phyloP scores from a whole-genome alignment of 768 basidiomycete species.

The Russula dissimulans region DNA sequence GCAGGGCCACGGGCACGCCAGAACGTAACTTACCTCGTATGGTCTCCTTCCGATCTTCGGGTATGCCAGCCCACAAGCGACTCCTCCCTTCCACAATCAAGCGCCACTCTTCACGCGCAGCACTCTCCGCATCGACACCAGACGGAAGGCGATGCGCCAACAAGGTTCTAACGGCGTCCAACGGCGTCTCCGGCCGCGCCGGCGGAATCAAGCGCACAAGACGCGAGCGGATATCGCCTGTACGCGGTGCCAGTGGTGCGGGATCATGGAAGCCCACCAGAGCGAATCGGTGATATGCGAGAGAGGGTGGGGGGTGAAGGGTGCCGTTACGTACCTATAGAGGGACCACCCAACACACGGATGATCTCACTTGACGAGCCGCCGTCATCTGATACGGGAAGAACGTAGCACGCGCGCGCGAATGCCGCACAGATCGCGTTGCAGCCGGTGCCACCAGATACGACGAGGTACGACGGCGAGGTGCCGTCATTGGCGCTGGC shows the following conservation, averaged over 20 bases:
- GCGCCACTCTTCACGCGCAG: conserved; percentile 85
- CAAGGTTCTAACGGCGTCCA: conserved; percentile 66
- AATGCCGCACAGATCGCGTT: conserved; percentile 89
- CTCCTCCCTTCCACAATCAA: conserved; percentile 86
- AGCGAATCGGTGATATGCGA: neutral
- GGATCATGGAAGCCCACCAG: neutral
- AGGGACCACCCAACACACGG: conserved; percentile 80
- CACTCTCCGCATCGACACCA: conserved; percentile 47
- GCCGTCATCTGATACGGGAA: conserved; percentile 94
- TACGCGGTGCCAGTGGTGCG: neutral
- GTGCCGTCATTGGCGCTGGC: neutral
- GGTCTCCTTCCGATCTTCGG: conserved; percentile 82
- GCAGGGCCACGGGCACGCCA: neutral
- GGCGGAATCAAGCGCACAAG: conserved; percentile 80
- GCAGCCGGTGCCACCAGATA: conserved; percentile 92
- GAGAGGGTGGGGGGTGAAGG: conserved; percentile 6
- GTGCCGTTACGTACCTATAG: conserved; percentile 45
- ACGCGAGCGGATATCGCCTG: conserved; percentile 84
- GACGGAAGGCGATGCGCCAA: conserved; percentile 74
- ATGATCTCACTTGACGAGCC: conserved; percentile 94
- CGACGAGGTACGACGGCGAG: conserved; percentile 53
- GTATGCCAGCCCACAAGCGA: conserved; percentile 74
- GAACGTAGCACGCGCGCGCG: conserved; percentile 63
- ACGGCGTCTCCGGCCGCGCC: conserved; percentile 46
- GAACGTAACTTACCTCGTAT: conserved; percentile 55